phyloP scores from a whole-genome alignment of 2,329 filamentous ascomycete species.

The Escovopsis sp. region DNA sequence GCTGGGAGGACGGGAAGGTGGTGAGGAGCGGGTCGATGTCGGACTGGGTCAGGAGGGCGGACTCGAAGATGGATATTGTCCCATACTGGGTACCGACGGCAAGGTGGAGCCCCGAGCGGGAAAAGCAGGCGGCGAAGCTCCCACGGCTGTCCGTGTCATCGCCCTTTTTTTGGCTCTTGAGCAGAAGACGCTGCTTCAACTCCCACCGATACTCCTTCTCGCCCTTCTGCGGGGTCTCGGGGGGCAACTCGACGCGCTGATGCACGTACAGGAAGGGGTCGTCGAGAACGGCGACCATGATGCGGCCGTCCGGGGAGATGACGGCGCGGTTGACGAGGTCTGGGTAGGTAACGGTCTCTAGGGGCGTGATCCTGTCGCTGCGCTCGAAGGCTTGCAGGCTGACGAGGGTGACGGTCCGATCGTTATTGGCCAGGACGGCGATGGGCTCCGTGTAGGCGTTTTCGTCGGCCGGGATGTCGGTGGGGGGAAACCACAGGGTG shows the following conservation, averaged over 20 bases:
- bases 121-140: constrained; percentile 69
- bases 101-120: constrained; percentile 51
- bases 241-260: constrained; percentile 30
- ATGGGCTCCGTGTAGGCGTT: constrained; percentile 36
- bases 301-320: constrained; percentile 75
- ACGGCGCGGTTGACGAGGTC: constrained; percentile 86
- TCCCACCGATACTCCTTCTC: constrained; percentile 32
- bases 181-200: constrained; percentile 33
- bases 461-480: constrained; percentile 10
- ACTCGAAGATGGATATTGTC: constrained; percentile 60
- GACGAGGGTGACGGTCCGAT: constrained; percentile 75
- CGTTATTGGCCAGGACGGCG: constrained; percentile 78
- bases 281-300: constrained; percentile 76
- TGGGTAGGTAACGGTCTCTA: constrained; percentile 59
- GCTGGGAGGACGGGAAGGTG: constrained; percentile 63
- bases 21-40: constrained; percentile 49
- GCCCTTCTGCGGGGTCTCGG: constrained; percentile 14
- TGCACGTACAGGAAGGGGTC: constrained; percentile 79
- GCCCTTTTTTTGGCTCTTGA: constrained; percentile 40
- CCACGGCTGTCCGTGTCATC: constrained; percentile 43
- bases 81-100: constrained; percentile 71
- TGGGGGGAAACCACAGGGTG: constrained; percentile 44
- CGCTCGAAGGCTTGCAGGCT: constrained; percentile 46
- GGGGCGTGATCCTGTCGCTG: constrained; percentile 32
- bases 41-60: constrained; percentile 28